Base-by-base conservation (phyloP, 208 protist genomes). In the Acanthamoeba lenticulata region DNA sequence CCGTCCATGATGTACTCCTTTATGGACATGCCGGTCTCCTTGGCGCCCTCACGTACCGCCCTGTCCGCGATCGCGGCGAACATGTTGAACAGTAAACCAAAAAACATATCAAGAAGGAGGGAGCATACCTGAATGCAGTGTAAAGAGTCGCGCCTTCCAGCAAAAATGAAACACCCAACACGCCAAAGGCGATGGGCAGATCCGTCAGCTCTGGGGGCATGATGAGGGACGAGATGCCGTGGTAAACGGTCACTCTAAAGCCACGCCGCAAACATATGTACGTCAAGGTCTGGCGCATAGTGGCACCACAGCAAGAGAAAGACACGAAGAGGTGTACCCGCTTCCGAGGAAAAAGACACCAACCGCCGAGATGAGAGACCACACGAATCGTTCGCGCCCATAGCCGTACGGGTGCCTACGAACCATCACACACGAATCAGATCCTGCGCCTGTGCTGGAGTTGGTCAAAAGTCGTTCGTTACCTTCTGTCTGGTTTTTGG, bases 1-100 rank as follows among this genome's bases (percentile, higher is more conserved):
- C 88, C 88, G 29, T 60, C 44, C 27, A 93, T 13, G 27, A 93
- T 60, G 29, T 93, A 93, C 60, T 93, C 88, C 62, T 57, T 93
- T 27, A 93, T 93, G 62, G 38, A 55, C 62, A 93, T 72, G 15
- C 44, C 62, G 27, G 36, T n/a, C 5, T 79, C 60, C 47, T 9
- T 79, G 13, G 88, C 88, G 40, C 88, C 88, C 1, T 36, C 62
- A 13, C 88, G 55, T 24, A 93, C 62, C n/a, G 88, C 88, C 32
- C 88, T 47, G 17, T 55, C 29, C 29, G 21, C 9, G 32, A 29
- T 9, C 17, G 65, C 11, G 65, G 34, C 11, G 34, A 21, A 72
- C 5, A 27, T 7, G 32, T 74, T 74, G 19, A 40, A 9, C 0
- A 1, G 34, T 9, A 19, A n/a, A 77, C 29, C 5, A 11, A 77